A percentile compares a stretch with the other conserved stretches of the same genome.
Evolutionary conservation across 2,329 filamentous ascomycete genomes (phyloP).

Genomic region (Aureobasidium vineae): DNA sequence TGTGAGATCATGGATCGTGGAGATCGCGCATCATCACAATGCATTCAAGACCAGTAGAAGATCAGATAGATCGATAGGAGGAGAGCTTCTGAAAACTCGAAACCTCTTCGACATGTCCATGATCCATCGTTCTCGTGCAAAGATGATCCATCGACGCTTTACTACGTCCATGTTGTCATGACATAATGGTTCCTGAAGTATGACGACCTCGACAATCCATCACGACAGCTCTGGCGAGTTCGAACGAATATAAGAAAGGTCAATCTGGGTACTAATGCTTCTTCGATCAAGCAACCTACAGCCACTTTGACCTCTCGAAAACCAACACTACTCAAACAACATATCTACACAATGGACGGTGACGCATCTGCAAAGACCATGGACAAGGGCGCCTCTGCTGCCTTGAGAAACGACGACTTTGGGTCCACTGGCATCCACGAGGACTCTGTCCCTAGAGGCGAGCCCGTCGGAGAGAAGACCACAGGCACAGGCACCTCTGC

Average conservation of each 20-base stretch:
- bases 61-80: neutral
- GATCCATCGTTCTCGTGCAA: neutral
- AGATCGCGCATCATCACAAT: neutral
- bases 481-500: conserved; percentile 31
- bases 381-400: conserved; percentile 33
- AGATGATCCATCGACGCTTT: conserved; percentile 16
- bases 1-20: conserved; percentile 11
- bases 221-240: conserved; percentile 8
- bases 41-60: neutral
- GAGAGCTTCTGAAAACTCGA: neutral
- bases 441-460: conserved; percentile 30
- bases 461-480: conserved; percentile 33
- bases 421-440: conserved; percentile 32
- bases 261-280: neutral
- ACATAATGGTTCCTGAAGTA: conserved; percentile 25
- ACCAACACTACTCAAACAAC: neutral
- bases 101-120: neutral
- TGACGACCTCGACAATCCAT: conserved; percentile 25
- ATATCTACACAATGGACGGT: conserved; percentile 32
- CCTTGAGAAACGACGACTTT: conserved; percentile 30
- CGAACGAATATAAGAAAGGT: neutral
- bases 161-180: conserved; percentile 24
- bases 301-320: neutral
- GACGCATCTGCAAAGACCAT: conserved; percentile 33
- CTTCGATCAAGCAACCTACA: neutral